A percentile compares a stretch with the other conserved stretches of the same genome.
Evolutionary conservation across 495 filamentous ascomycete genomes (phyloP).

Genomic region (Bryoglossum gracile): DNA sequence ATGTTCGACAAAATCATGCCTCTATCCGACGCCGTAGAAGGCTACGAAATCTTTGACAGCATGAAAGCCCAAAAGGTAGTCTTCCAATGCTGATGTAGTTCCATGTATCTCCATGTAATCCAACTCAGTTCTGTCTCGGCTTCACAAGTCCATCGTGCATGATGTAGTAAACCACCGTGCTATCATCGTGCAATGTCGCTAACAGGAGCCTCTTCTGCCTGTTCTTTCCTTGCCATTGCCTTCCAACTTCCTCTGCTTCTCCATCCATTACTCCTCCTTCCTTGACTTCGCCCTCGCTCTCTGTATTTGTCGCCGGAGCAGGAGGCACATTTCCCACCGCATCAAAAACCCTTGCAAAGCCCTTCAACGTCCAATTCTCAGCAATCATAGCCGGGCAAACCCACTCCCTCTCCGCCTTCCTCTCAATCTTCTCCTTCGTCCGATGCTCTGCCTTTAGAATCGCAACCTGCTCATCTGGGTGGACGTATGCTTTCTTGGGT

Average conservation of each 20-base stretch:
- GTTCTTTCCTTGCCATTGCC: constrained; percentile 35
- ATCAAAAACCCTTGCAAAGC: constrained; percentile 78
- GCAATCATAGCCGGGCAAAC: constrained; percentile 75
- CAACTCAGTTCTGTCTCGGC: constrained; percentile 79
- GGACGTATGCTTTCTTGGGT: constrained; percentile 75
- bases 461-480: constrained; percentile 86
- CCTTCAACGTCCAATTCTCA: constrained; percentile 73
- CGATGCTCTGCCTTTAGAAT: constrained; percentile 53
- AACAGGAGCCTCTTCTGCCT: constrained; percentile 68
- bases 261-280: too few species aligned
- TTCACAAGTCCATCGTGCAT: constrained; percentile 95
- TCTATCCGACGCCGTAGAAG: constrained; percentile 73
- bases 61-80: constrained; percentile 90
- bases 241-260: too few species aligned
- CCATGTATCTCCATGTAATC: neutral
- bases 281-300: constrained; percentile 24
- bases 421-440: constrained; percentile 30
- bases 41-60: constrained; percentile 84
- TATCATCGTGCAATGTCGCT: constrained; percentile 80
- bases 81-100: constrained; percentile 28
- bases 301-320: constrained; percentile 11
- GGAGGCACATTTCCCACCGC: constrained; percentile 47
- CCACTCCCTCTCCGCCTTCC: constrained; percentile 64
- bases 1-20: constrained; percentile 95
- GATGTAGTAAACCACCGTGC: constrained; percentile 91